A percentile compares a stretch with the other conserved stretches of the same genome.
These are phyloP conservation scores for Clausena lansium DNA, from an alignment of 345 rosid genomes.

Conservation along the genomic window DNA sequence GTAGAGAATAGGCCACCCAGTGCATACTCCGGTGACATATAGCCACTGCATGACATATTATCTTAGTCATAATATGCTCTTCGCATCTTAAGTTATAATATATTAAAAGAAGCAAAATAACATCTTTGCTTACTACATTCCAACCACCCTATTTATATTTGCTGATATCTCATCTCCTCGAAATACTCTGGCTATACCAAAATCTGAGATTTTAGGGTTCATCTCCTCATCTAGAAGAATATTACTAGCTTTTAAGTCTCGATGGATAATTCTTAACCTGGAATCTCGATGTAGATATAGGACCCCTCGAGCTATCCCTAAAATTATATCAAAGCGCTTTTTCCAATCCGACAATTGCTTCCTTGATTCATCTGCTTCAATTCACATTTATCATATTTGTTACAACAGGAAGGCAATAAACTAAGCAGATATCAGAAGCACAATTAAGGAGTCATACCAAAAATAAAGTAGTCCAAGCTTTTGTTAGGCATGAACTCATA, in stretches of 20 bases:
- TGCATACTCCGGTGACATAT: not conserved
- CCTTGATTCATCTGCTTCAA: slow-evolving; percentile 1
- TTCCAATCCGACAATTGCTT: slow-evolving; percentile 24
- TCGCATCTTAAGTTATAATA: not conserved
- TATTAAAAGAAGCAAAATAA: not conserved
- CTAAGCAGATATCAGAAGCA: not conserved
- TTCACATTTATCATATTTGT: not conserved
- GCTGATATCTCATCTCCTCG: slow-evolving; percentile 11
- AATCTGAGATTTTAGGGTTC: slow-evolving; percentile 45
- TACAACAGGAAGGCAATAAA: not conserved
- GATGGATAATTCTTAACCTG: slow-evolving; percentile 33
- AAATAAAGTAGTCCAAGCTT: slow-evolving; percentile 36
- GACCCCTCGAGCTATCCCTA: slow-evolving; percentile 35
- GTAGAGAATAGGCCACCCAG: not conserved
- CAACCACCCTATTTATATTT: not conserved
- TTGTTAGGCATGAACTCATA: slow-evolving; percentile 37
- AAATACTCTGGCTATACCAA: slow-evolving; percentile 35
- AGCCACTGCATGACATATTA: not conserved
- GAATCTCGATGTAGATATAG: slow-evolving; percentile 41
- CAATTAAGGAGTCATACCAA: slow-evolving; percentile 10
- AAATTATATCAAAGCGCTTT: slow-evolving; percentile 24
- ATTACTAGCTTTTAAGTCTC: slow-evolving; percentile 39
- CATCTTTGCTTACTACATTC: not conserved
- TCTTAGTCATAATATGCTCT: not conserved
- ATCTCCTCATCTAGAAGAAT: slow-evolving; percentile 30